Percentiles rank a stretch among this genome's conserved stretches.
phyloP scores from a whole-genome alignment of 371 early-diverging fungal genomes.

The Batkoa obscura region DNA sequence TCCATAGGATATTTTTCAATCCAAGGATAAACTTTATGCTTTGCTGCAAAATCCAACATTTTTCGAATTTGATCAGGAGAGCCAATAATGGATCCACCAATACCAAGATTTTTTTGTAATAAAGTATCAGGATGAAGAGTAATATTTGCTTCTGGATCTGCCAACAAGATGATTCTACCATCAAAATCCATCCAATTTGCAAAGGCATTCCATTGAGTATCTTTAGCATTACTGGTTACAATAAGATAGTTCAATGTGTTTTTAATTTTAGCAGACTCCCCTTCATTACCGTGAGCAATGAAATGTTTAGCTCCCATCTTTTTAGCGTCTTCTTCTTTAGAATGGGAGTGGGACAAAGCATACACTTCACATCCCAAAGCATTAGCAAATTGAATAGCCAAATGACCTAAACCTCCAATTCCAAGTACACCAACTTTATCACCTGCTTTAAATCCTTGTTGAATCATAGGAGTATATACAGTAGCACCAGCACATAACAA shows the following conservation, averaged over 20 bases:
- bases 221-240: slow-evolving; percentile 23
- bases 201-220: slow-evolving; percentile 28
- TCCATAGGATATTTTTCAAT: slow-evolving; percentile 36
- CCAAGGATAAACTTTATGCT: slow-evolving; percentile 41
- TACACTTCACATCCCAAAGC: slow-evolving; percentile 35
- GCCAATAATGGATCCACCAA: slow-evolving; percentile 56
- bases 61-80: slow-evolving; percentile 25
- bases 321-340: slow-evolving; percentile 40
- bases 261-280: slow-evolving; percentile 10
- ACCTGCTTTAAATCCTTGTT: slow-evolving; percentile 26
- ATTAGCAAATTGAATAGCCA: slow-evolving; percentile 44
- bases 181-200: slow-evolving; percentile 26
- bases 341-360: slow-evolving; percentile 31
- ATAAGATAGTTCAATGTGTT: slow-evolving; percentile 25
- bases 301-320: slow-evolving; percentile 44
- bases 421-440: slow-evolving; percentile 40
- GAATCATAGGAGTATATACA: slow-evolving; percentile 33
- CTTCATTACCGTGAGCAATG: slow-evolving; percentile 17
- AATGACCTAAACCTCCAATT: slow-evolving; percentile 53
- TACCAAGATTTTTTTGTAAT: slow-evolving; percentile 19
- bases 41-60: slow-evolving; percentile 48
- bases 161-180: slow-evolving; percentile 39
- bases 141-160: slow-evolving; percentile 36
- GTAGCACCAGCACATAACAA: slow-evolving; percentile 58
- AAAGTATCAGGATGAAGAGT: slow-evolving; percentile 21